Conservation (phyloP, 805 yeast genomes). For the Cephaloascus albidus region DNA sequence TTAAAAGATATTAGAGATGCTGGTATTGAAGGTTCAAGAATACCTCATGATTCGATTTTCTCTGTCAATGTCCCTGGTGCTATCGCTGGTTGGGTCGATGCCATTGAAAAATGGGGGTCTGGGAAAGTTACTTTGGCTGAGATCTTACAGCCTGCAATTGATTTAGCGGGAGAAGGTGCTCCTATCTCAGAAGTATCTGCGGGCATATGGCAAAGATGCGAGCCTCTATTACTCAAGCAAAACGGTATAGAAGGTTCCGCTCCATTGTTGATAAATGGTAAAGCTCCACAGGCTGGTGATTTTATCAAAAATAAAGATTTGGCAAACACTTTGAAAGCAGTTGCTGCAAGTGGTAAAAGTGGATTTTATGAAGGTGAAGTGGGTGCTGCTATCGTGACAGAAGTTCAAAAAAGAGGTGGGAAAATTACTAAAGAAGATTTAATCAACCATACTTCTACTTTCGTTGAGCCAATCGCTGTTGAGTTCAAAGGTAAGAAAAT, state of each 20-base stretch:
- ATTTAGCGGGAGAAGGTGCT: conserved; percentile 60
- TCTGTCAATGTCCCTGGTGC: conserved; percentile 73
- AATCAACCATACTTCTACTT: conserved; percentile 44
- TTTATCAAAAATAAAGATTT: conserved; percentile 39
- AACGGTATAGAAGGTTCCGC: conserved; percentile 18
- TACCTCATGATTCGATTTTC: conserved; percentile 44
- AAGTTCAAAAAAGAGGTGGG: conserved; percentile 45
- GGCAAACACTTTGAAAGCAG: conserved; percentile 40
- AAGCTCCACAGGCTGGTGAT: conserved; percentile 49
- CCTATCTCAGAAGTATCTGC: conserved; percentile 57
- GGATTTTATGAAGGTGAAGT: conserved; percentile 68
- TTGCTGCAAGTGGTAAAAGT: conserved; percentile 49
- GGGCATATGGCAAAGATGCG: conserved; percentile 11
- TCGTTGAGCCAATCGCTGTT: conserved; percentile 54
- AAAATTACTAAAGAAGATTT: conserved; percentile 49
- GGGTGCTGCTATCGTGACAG: conserved; percentile 55
- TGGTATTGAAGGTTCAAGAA: conserved; percentile 36
- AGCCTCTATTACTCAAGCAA: conserved; percentile 23
- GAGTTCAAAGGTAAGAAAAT: conserved; percentile 44
- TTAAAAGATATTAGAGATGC: conserved; percentile 37
- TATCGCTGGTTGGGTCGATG: conserved; percentile 72
- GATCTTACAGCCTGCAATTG: conserved; percentile 55
- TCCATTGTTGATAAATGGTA: conserved; percentile 1
- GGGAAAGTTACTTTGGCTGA: conserved; percentile 52
- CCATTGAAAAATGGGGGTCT: conserved; percentile 63